Conservation (phyloP, 2,329 filamentous ascomycete genomes). For the Exophiala viscosa region DNA sequence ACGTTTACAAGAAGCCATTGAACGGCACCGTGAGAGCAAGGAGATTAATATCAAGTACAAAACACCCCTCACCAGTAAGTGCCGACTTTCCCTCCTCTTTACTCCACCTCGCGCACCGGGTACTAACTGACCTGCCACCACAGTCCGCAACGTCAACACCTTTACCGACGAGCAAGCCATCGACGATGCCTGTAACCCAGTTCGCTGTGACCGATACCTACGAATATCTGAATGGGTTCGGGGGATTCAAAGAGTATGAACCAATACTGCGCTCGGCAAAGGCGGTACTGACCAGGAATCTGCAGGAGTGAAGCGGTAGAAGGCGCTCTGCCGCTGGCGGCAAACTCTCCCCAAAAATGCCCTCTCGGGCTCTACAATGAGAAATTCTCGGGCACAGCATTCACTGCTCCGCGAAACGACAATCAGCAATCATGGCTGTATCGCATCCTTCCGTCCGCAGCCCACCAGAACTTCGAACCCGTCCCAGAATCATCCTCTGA, state of each 20-base stretch:
- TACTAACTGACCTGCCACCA: not conserved
- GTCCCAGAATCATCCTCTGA: slow-evolving; percentile 46
- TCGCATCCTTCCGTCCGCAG: slow-evolving; percentile 62
- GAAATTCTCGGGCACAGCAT: slow-evolving; percentile 69
- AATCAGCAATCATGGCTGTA: slow-evolving; percentile 73
- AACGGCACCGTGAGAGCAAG: slow-evolving; percentile 28
- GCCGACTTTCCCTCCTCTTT: not conserved
- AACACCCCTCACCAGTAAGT: slow-evolving; percentile 29
- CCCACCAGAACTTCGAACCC: slow-evolving; percentile 51
- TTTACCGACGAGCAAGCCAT: slow-evolving; percentile 30
- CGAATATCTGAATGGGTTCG: slow-evolving; percentile 74
- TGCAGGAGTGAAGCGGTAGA: slow-evolving; percentile 70
- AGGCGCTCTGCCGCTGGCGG: slow-evolving; percentile 68
- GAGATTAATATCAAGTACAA: slow-evolving; percentile 31
- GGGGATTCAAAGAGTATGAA: slow-evolving; percentile 70
- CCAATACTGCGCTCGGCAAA: not conserved
- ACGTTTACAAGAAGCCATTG: slow-evolving; percentile 27
- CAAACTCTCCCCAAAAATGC: slow-evolving; percentile 79
- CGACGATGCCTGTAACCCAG: slow-evolving; percentile 59
- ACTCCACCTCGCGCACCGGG: slow-evolving; percentile 3
- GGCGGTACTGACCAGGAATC: not conserved
- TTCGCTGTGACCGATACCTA: slow-evolving; percentile 66
- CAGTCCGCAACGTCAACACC: slow-evolving; percentile 29
- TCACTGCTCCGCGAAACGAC: slow-evolving; percentile 65
- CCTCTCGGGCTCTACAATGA: slow-evolving; percentile 78